phyloP scores from a whole-genome alignment of 176 grass and related monocot species.

The Urochloa ruziziensis region DNA sequence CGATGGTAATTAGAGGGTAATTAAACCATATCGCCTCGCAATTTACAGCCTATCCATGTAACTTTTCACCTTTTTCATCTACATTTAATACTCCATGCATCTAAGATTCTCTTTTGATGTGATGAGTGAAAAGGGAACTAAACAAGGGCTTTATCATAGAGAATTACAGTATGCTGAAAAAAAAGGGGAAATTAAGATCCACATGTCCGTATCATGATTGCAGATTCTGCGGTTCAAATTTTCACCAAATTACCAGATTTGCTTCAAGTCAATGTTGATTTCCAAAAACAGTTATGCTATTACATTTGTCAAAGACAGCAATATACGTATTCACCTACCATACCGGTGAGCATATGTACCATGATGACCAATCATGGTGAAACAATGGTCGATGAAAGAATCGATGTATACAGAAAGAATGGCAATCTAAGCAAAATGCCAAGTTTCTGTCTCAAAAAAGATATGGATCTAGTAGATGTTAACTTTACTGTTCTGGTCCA shows the following conservation, averaged over 20 bases:
- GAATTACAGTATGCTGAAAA: background rate
- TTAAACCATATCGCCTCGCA: too few relatives aligned
- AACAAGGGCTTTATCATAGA: background rate
- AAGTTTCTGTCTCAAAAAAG: background rate
- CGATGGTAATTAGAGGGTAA: too few relatives aligned
- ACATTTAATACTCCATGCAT: too few relatives aligned
- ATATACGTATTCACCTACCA: background rate
- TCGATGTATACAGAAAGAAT: conserved; percentile 21
- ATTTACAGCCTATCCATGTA: too few relatives aligned
- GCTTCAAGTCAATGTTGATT: background rate
- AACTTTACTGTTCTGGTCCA: background rate
- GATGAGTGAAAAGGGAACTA: too few relatives aligned
- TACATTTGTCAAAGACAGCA: background rate
- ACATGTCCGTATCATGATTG: background rate
- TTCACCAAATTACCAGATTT: background rate
- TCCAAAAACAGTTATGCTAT: background rate
- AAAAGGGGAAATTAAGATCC: background rate
- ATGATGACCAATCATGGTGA: background rate
- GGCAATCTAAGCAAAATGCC: conserved; percentile 5
- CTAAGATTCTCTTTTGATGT: too few relatives aligned
- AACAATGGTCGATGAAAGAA: conserved; percentile 9
- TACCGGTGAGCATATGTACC: background rate
- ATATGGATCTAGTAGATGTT: background rate
- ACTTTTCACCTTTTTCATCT: too few relatives aligned
- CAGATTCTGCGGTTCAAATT: background rate